A percentile compares a stretch with the other conserved stretches of the same genome.
phyloP scores from a whole-genome alignment of 495 filamentous ascomycete species.

The Beverwykella pulmonaria region DNA sequence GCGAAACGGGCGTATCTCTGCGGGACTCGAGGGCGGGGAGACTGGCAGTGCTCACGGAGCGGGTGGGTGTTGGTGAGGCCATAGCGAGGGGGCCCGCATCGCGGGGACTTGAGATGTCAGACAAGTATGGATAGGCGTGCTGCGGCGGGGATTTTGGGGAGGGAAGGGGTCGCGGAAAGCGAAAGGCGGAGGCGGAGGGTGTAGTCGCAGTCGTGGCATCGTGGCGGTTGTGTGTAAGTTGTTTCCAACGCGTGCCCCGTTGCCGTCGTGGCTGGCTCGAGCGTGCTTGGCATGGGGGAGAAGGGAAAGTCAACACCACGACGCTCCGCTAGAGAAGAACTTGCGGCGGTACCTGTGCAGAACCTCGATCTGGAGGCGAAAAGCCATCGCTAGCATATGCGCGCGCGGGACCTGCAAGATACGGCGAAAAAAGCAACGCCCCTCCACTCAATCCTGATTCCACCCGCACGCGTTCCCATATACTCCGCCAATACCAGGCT shows the following conservation, averaged over 20 bases:
- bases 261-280: conserved; percentile 5
- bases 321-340: no score
- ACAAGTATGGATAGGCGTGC: conserved; percentile 1
- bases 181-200: not conserved
- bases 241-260: not conserved
- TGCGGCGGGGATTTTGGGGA: not conserved
- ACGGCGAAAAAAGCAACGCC: not conserved
- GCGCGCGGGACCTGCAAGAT: no score
- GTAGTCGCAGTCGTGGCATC: not conserved
- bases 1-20: not conserved
- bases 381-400: no score
- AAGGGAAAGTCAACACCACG: no score
- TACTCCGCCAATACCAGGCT: not conserved
- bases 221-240: not conserved
- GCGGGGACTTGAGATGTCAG: not conserved
- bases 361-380: no score
- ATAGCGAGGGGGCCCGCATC: conserved; percentile 29
- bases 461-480: not conserved
- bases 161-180: not conserved
- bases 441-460: not conserved
- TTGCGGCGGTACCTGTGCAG: no score
- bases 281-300: not conserved
- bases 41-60: conserved; percentile 22
- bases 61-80: conserved; percentile 44
- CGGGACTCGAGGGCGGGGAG: conserved; percentile 5